A percentile compares a stretch with the other conserved stretches of the same genome.
Conservation (phyloP, 1,284 basidiomycete genomes). For the Cryptococcus neoformans region DNA sequence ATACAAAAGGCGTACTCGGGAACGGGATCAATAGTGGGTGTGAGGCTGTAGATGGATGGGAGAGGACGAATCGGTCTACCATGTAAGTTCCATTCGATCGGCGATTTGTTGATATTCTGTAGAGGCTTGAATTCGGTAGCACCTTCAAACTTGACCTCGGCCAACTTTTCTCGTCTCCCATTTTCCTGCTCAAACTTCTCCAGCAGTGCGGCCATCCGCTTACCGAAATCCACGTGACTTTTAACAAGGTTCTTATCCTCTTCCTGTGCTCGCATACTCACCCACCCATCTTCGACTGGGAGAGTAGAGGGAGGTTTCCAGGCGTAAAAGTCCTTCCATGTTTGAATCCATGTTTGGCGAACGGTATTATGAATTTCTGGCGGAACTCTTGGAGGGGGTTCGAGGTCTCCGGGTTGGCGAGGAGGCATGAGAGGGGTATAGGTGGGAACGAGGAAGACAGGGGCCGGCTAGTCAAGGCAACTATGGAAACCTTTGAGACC, state of each 20-base stretch:
- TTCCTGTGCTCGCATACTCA: neutral
- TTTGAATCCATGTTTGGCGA: slow-evolving; percentile 2
- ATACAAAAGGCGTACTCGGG: neutral
- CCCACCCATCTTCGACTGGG: slow-evolving; percentile 3
- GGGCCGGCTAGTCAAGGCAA: too few species aligned
- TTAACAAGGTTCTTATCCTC: slow-evolving; percentile 1
- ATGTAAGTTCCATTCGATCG: neutral
- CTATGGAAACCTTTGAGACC: too few species aligned
- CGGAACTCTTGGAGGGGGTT: too few species aligned
- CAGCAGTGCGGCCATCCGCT: neutral
- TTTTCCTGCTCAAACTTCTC: neutral
- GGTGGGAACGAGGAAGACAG: neutral
- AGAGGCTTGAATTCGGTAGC: neutral
- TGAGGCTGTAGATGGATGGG: neutral
- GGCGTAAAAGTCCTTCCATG: slow-evolving; percentile 10
- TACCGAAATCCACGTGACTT: neutral
- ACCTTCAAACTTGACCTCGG: slow-evolving; percentile 1
- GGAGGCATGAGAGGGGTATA: neutral
- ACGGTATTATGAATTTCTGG: neutral
- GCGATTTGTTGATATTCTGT: neutral
- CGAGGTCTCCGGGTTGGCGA: too few species aligned
- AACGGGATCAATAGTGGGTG: neutral
- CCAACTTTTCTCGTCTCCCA: neutral
- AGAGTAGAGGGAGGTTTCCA: slow-evolving; percentile 14
- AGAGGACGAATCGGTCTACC: neutral